Evolutionary conservation across 352 stramenopile genomes (phyloP), one percentile per base, ranked within the genome.

Genomic region (Pythium oligandrum): DNA sequence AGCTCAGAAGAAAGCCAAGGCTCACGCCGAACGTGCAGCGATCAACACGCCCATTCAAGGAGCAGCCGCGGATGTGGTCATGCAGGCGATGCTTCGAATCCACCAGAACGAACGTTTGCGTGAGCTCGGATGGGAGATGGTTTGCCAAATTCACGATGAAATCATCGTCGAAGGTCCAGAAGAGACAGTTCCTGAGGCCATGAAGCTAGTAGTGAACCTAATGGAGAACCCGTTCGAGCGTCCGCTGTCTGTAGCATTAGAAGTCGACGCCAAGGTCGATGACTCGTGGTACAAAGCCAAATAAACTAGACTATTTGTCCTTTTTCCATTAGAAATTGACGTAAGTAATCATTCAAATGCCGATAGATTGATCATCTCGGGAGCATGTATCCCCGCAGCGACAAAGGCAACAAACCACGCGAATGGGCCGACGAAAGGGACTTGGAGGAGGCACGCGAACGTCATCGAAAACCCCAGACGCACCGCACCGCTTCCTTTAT

Each of bases 11-110:
- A 90, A 89, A 53, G 72, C 82, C 11, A 87, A 78, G 66, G 72
- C 73, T 2, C 95, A 98, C 52, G 91, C 84, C 11, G 78, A 98
- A 53, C 83, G 97, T 26, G 97, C 96, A 1, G 97, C 96, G 12
- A 99, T 99, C 70, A 99, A 99, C 70, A 99, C 97, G n/a, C 97
- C 97, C 11, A 99, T 99, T 53, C 86, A 96, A 51, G 97, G 97
- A 31, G 96, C 96, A 32, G 97, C 97, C 3, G 97, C 97, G 0
- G 97, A 99, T 61, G 90, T 99, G 6, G 97, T 98, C 1, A 99
- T 99, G 96, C 97, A 98, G 65, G 97, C 96, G 3, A 99, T 99
- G 97, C 84, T 99, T 34, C 97, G 96, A 36, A 95, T 99, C 32
- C 96, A 98, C 59, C 70, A 93, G 11, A 95, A 95, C 63, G 64